A percentile compares a stretch with the other conserved stretches of the same genome.
These are phyloP conservation scores for Leccinum obscurum DNA, from an alignment of 768 basidiomycete genomes.

Conservation along the genomic window DNA sequence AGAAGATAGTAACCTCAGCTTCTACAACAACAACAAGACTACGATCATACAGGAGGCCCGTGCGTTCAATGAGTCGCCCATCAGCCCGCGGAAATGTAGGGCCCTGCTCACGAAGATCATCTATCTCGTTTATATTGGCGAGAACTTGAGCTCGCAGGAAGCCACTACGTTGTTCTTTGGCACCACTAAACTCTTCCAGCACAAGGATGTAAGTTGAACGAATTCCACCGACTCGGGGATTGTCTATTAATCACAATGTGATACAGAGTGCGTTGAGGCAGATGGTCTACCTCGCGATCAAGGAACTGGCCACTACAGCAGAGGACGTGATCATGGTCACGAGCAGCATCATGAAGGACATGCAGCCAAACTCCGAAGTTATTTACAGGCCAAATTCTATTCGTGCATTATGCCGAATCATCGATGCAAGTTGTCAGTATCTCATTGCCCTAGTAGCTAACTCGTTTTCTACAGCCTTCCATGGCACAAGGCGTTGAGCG, in stretches of 20 bases:
- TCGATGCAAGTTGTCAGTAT: constrained; percentile 65
- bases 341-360: constrained; percentile 99
- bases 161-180: constrained; percentile 98
- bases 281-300: constrained; percentile 98
- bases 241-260: constrained; percentile 8
- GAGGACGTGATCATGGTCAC: constrained; percentile 99
- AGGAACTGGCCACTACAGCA: constrained; percentile 92
- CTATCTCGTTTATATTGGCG: constrained; percentile 94
- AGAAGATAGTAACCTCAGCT: constrained; percentile 90
- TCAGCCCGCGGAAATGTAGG: constrained; percentile 96
- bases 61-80: constrained; percentile 98
- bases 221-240: not conserved
- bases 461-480: constrained; percentile 66
- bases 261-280: constrained; percentile 88
- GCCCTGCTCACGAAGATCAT: constrained; percentile 95
- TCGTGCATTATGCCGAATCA: constrained; percentile 92
- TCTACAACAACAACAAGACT: constrained; percentile 95
- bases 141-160: constrained; percentile 92
- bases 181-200: constrained; percentile 97
- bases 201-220: constrained; percentile 85
- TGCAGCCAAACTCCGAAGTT: constrained; percentile 98
- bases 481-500: constrained; percentile 98
- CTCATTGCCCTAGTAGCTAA: constrained; percentile 37
- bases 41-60: constrained; percentile 98
- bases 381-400: constrained; percentile 98